phyloP scores from a whole-genome alignment of 2,329 filamentous ascomycete genomes.

The Daldinia sp. region DNA sequence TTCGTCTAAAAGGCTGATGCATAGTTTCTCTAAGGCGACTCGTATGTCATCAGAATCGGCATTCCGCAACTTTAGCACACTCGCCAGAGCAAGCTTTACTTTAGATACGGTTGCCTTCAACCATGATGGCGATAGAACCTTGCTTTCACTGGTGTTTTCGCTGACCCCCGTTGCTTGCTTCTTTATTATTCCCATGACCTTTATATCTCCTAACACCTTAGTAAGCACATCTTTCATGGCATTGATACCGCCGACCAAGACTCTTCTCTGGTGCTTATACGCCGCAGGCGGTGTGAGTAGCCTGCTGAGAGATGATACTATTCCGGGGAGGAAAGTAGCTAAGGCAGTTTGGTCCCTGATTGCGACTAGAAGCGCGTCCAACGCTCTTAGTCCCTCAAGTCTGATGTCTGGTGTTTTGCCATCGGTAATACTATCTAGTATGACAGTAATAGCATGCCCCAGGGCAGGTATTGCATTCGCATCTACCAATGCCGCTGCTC shows the following conservation, averaged over 20 bases:
- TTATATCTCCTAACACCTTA: constrained; percentile 69
- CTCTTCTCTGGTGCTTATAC: constrained; percentile 65
- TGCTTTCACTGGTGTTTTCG: constrained; percentile 49
- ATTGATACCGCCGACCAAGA: constrained; percentile 73
- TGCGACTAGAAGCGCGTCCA: constrained; percentile 71
- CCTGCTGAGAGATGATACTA: constrained; percentile 83
- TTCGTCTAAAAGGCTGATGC: constrained; percentile 79
- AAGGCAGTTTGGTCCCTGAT: constrained; percentile 80
- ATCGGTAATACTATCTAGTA: constrained; percentile 79
- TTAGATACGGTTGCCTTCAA: constrained; percentile 82
- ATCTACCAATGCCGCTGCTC: constrained; percentile 64
- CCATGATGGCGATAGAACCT: constrained; percentile 71
- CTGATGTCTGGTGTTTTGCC: constrained; percentile 76
- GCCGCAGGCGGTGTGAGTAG: constrained; percentile 76
- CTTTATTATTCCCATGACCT: constrained; percentile 61
- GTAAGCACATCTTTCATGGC: constrained; percentile 67
- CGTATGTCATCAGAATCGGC: constrained; percentile 78
- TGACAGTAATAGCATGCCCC: constrained; percentile 83
- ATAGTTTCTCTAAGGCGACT: constrained; percentile 75
- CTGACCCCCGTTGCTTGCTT: constrained; percentile 49
- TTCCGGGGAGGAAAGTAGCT: constrained; percentile 88
- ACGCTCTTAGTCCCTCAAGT: constrained; percentile 73
- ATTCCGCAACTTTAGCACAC: constrained; percentile 78
- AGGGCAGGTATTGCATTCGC: constrained; percentile 78
- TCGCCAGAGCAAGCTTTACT: constrained; percentile 83